A percentile compares a stretch with the other conserved stretches of the same genome.
Evolutionary conservation across 192 early-diverging fungal genomes (phyloP).

Genomic region (Backusella macrospora): DNA sequence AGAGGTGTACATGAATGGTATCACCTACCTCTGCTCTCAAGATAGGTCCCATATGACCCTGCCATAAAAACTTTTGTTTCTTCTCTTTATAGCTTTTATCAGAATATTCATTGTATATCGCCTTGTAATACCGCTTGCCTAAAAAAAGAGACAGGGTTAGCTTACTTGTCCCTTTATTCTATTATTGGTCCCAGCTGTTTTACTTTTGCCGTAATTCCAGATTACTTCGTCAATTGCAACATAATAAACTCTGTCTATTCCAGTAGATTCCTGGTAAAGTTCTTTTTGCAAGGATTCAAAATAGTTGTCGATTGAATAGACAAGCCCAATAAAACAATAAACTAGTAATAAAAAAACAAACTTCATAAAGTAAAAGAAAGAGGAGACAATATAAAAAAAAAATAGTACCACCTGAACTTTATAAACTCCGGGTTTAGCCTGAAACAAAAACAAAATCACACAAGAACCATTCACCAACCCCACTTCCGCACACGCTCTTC

Average conservation of each 20-base stretch:
- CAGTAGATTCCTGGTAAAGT: slow-evolving; percentile 10
- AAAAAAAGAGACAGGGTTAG: background rate
- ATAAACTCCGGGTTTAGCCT: background rate
- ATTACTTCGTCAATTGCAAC: slow-evolving; percentile 32
- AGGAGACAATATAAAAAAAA: background rate
- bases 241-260: slow-evolving; percentile 27
- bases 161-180: background rate
- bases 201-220: slow-evolving; percentile 27
- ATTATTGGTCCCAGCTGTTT: background rate
- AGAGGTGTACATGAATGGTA: slow-evolving; percentile 33
- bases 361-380: slow-evolving; percentile 15
- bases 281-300: slow-evolving; percentile 19
- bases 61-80: slow-evolving; percentile 23
- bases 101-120: slow-evolving; percentile 33
- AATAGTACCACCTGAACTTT: slow-evolving; percentile 1
- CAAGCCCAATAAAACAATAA: background rate
- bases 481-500: no score
- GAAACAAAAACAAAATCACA: no score
- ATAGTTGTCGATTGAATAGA: background rate
- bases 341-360: slow-evolving; percentile 2
- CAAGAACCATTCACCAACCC: no score
- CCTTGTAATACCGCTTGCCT: slow-evolving; percentile 34
- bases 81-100: slow-evolving; percentile 21
- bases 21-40: slow-evolving; percentile 41
- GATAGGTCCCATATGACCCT: slow-evolving; percentile 42